Evolutionary conservation across 768 basidiomycete species (phyloP).

Genomic region (Russula abietina): DNA sequence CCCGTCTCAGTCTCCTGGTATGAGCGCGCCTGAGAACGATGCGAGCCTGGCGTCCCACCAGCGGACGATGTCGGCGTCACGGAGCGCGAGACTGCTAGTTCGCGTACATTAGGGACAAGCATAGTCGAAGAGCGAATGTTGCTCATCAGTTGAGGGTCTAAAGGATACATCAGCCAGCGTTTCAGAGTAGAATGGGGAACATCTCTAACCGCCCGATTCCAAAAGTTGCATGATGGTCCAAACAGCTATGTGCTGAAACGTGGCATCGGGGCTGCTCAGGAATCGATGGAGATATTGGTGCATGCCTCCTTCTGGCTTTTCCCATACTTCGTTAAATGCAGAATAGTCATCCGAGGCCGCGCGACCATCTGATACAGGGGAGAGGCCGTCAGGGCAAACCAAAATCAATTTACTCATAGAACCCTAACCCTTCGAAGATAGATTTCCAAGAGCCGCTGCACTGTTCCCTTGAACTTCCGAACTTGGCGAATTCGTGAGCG

Average conservation of each 20-base stretch:
- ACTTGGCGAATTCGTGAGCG: slow-evolving; percentile 90
- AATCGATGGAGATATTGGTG: slow-evolving; percentile 93
- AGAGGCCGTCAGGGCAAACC: not conserved
- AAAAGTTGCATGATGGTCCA: slow-evolving; percentile 98
- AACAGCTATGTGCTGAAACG: slow-evolving; percentile 99
- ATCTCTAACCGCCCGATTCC: slow-evolving; percentile 76
- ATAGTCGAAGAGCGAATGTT: slow-evolving; percentile 83
- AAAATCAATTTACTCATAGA: not conserved
- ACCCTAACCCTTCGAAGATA: slow-evolving; percentile 85
- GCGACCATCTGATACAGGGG: slow-evolving; percentile 54
- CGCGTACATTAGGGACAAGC: slow-evolving; percentile 80
- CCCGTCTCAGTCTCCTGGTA: slow-evolving; percentile 79
- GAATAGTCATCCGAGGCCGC: slow-evolving; percentile 83
- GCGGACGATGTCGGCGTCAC: slow-evolving; percentile 66
- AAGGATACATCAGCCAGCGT: slow-evolving; percentile 2
- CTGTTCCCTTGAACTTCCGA: slow-evolving; percentile 99
- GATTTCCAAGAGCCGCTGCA: slow-evolving; percentile 93
- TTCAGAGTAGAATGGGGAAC: not conserved
- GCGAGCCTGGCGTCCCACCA: slow-evolving; percentile 63
- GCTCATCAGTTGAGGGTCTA: slow-evolving; percentile 83
- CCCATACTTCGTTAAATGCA: slow-evolving; percentile 97
- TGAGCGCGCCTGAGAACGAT: slow-evolving; percentile 61
- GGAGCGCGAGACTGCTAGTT: slow-evolving; percentile 66
- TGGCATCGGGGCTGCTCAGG: slow-evolving; percentile 87
- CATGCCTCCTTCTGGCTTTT: slow-evolving; percentile 95